Base-by-base conservation (phyloP, 176 grass and related monocot genomes). In the Rhipidocladum racemiflorum region DNA sequence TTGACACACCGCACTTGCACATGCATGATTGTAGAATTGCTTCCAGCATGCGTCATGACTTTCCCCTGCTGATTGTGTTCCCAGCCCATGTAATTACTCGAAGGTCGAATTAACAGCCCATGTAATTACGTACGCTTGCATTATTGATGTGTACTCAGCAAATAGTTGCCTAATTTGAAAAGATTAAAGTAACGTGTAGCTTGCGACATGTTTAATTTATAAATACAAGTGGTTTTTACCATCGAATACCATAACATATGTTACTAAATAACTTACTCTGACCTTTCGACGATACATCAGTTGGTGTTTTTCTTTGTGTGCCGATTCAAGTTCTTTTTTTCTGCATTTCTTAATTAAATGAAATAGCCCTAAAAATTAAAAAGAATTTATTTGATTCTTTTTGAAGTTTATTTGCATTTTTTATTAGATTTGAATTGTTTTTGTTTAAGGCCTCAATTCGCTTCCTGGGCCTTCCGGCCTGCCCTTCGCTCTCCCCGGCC, bases 11-110 rank as follows among this genome's bases (percentile, higher is more conserved):
- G 76, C 87, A 53, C 2, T 67, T 68, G 62, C 79, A 77, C 81
- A 84, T 79, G 87, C 40, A 88, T 79, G 30, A 50, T 80, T 67
- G 49, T 24, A 56, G 76, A 80, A 61, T 80, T 84, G 75, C 81
- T 80, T 89, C 40, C 25, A 80, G 42, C 87, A 80, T 15, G 75
- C 75, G 76, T 78, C 69, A 43, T 43, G 75, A 43, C 76, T 80
- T 88, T 54, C 27, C n/a, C 68, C 17, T 50, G 63, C 75, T 35
- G 46, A 68, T 35, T 83, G 75, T 34, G 75, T 73, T 50, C 74
- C 38, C 74, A 73, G 74, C 74, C n/a, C n/a, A n/a, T n/a, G n/a
- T n/a, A n/a, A n/a, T n/a, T 83, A 78, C 65, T 53, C 2, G 18
- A 65, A 83, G 79, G 25, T 63, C 34, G 65, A 78, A 83, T 83